Evolutionary conservation across 2,329 filamentous ascomycete species (phyloP), one percentile per base, ranked within the genome.

Genomic region (Pestalotiopsis sp.): DNA sequence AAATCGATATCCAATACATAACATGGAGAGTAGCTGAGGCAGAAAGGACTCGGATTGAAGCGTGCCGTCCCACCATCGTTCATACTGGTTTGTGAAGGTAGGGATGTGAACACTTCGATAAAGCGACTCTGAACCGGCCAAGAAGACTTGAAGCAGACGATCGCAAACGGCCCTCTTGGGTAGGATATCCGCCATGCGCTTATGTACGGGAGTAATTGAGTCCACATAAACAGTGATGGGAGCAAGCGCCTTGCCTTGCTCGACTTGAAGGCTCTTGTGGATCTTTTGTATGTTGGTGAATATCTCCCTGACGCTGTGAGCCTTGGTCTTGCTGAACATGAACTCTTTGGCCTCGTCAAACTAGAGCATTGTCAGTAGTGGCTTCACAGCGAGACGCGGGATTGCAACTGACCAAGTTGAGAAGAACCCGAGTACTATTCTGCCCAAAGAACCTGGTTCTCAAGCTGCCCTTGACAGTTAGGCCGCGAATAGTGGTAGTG

Each of bases 211-310:
- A 74, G 87, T 85, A 79, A 88, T 85, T n/a, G 86, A 88, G 72
- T 89, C 85, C 36, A 88, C 86, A 72, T 85, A 89, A 40, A 89
- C 86, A 3, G 85, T 81, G 59, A 89, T 87, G 0, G 87, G 86
- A 4, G 83, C 77, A 56, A 87, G 76, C 0, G 81, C 81, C 71
- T 83, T 83, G 66, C 79, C 79, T 72, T 85, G 82, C 38, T 86
- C 83, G 63, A 84, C 81, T 70, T 85, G 83, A 9, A 88, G 77
- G 14, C 80, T 76, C 69, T 79, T 83, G 73, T 88, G 83, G 49
- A 88, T 81, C 59, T 82, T 81, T 66, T 83, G 80, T 59, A 87
- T 82, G 61, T 80, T 81, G 23, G 77, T 69, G 65, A 88, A 82
- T 45, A 84, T 72, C 23, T 86, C 83, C 36, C 78, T 74, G 36